Evolutionary conservation across 1,284 basidiomycete species (phyloP), one percentile per base, ranked within the genome.

Genomic region (Fomitopsis betulina): DNA sequence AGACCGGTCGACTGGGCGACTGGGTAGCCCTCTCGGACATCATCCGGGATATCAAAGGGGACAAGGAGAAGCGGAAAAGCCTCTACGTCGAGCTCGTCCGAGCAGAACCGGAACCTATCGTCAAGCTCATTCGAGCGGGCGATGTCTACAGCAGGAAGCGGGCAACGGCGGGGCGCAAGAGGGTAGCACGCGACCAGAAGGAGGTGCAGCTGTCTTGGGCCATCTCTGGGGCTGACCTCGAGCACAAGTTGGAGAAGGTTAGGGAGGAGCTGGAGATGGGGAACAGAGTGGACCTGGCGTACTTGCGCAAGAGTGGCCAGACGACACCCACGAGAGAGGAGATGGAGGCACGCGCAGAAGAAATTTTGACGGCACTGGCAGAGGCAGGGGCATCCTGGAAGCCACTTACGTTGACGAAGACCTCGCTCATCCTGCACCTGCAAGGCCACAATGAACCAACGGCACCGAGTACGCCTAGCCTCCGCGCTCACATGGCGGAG

Each of bases 121-220:
- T 87, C 39, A 81, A 78, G 64, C 67, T 87, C 38, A 65, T 79
- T 38, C 68, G 78, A 59, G 74, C 72, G 39, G 70, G 70, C 61
- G 76, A 71, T 25, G 68, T 68, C 58, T 71, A 72, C 47, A 76
- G 75, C 63, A 70, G 74, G 52, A 72, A 60, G 66, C 67, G 62
- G 54, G 62, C 59, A 54, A 64, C 62, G 54, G 71, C 72, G 55
- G 65, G 72, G 35, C 75, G 69, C 57, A 71, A 68, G 58, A 67
- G 62, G 7, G 66, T 63, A 40, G 72, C 72, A 59, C 73, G 72
- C 50, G 74, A 79, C 54, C 68, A 74, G 57, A 93, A 92, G 74
- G 88, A 92, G 74, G 76, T 91, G 4, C 88, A 90, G 71, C 67
- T 93, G 58, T 84, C 85, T 6, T 94, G 89, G 88, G 77, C 75